A percentile compares a stretch with the other conserved stretches of the same genome.
Evolutionary conservation across 768 basidiomycete genomes (phyloP).

Genomic region (Strobilomyces echinocephalus): DNA sequence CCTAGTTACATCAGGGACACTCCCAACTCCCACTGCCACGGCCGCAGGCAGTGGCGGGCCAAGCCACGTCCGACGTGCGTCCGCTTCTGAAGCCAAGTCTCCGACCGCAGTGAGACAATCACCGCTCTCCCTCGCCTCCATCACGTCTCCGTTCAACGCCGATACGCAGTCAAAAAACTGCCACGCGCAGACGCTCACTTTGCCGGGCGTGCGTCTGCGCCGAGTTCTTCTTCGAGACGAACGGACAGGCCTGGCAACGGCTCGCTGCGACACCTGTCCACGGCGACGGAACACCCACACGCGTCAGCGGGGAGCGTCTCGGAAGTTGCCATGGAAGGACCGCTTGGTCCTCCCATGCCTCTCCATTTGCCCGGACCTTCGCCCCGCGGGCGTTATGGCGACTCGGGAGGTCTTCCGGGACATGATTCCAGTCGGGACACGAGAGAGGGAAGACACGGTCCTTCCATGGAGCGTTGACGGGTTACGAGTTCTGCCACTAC

Average conservation of each 20-base stretch:
- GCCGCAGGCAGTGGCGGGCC: conserved; percentile 14
- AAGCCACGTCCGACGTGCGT: conserved; percentile 25
- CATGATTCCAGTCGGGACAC: conserved; percentile 32
- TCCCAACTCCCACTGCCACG: conserved; percentile 17
- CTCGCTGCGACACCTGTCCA: conserved; percentile 36
- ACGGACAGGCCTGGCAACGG: conserved; percentile 32
- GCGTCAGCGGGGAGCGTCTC: conserved; percentile 18
- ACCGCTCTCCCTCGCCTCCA: conserved; percentile 39
- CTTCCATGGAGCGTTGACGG: conserved; percentile 24
- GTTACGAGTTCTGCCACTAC: conserved; percentile 1
- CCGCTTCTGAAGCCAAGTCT: conserved; percentile 29
- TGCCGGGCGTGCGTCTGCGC: conserved; percentile 78
- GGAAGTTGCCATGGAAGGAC: conserved; percentile 30
- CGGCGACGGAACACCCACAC: conserved; percentile 27
- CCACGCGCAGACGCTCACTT: conserved; percentile 69
- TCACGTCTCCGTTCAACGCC: conserved; percentile 37
- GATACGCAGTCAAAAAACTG: conserved; percentile 64
- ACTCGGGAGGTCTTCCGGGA: conserved; percentile 26
- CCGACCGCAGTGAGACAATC: conserved; percentile 34
- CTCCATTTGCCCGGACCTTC: conserved; percentile 31
- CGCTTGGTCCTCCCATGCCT: conserved; percentile 27
- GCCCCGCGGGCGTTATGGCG: conserved; percentile 34
- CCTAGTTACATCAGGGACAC: conserved; percentile 19
- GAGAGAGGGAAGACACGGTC: conserved; percentile 29
- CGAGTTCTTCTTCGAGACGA: conserved; percentile 31